phyloP scores from a whole-genome alignment of 2,329 filamentous ascomycete genomes.

The Colletotrichum orbiculare region DNA sequence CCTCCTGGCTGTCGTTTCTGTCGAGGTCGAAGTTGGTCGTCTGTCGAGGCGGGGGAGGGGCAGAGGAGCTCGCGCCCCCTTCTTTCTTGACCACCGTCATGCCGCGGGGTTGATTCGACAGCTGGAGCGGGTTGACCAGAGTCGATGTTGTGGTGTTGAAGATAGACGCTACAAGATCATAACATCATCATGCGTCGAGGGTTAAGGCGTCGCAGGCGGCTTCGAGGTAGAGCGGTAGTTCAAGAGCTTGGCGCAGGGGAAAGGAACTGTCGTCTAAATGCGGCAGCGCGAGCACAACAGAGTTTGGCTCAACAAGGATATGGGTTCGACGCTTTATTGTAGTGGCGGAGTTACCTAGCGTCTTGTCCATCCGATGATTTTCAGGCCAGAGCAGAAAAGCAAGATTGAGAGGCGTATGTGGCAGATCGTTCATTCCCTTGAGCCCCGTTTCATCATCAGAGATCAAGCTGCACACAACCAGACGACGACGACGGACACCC shows the following conservation, averaged over 20 bases:
- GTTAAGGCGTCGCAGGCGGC: not conserved
- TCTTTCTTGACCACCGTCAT: slow-evolving; percentile 33
- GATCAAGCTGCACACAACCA: slow-evolving; percentile 24
- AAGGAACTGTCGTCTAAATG: slow-evolving; percentile 11
- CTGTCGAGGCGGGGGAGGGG: slow-evolving; percentile 25
- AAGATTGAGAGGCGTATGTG: slow-evolving; percentile 15
- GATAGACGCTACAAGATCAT: not conserved
- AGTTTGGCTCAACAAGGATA: not conserved
- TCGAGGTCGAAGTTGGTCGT: slow-evolving; percentile 24
- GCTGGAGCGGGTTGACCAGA: not conserved
- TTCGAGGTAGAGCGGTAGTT: not conserved
- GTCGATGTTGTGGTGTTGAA: not conserved
- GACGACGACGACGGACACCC: slow-evolving; percentile 5
- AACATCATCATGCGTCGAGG: slow-evolving; percentile 14
- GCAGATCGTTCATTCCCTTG: slow-evolving; percentile 4
- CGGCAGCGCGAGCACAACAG: not conserved
- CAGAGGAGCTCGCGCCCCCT: slow-evolving; percentile 27
- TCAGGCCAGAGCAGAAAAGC: not conserved
- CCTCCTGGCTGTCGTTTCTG: slow-evolving; percentile 38
- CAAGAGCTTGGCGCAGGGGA: not conserved
- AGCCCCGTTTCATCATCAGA: slow-evolving; percentile 34
- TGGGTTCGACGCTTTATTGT: too few relatives aligned
- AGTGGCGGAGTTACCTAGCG: not conserved
- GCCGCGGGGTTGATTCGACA: slow-evolving; percentile 14
- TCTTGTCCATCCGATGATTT: slow-evolving; percentile 3